Base-by-base conservation (phyloP, 139 green algal species). In the Auxenochlorella pyrenoidosa region DNA sequence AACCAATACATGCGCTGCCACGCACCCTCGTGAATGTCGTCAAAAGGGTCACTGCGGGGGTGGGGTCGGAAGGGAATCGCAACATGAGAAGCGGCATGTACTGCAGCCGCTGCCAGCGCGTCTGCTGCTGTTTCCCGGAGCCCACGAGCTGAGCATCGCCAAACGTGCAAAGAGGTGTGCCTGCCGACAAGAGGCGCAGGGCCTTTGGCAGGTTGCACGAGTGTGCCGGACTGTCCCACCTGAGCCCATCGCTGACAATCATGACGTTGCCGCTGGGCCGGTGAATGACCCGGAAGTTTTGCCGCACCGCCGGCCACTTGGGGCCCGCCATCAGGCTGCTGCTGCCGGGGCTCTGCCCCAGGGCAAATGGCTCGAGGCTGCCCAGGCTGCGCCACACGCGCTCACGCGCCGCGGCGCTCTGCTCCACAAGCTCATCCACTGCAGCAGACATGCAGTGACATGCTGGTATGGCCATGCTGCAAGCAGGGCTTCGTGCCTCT, bases 201-300 rank as follows among this genome's bases (percentile, higher is more conserved):
- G 47, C 47, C 47, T 54, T 10, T 54, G 47, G 47, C 47, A 54
- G n/a, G n/a, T n/a, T n/a, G n/a, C n/a, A n/a, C n/a, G n/a, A n/a
- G 10, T 10, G 47, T 54, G 47, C 8, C 47, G 47, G 47, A n/a
- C 47, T 54, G 47, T 10, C 47, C 47, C 54, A 63, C 54, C 54
- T 90, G 41, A 95, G 71, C 41, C 92, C 92, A 81, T 95, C 92
- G 24, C 75, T 89, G 72, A 89, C 90, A 15, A 95, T 71, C 63
- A 95, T 83, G 34, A 95, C 80, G 36, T 89, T 93, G 59, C 88
- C 88, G 30, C 86, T 90, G 24, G 88, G 81, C 43, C 91, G 58
- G n/a, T 88, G 79, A 10, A 95, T 89, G 30, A 95, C 75, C 30
- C 90, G 75, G 86, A 95, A 95, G 66, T 80, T 88, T 40, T 93